Conservation (phyloP, 2,329 filamentous ascomycete genomes). For the Aspergillus sp. region DNA sequence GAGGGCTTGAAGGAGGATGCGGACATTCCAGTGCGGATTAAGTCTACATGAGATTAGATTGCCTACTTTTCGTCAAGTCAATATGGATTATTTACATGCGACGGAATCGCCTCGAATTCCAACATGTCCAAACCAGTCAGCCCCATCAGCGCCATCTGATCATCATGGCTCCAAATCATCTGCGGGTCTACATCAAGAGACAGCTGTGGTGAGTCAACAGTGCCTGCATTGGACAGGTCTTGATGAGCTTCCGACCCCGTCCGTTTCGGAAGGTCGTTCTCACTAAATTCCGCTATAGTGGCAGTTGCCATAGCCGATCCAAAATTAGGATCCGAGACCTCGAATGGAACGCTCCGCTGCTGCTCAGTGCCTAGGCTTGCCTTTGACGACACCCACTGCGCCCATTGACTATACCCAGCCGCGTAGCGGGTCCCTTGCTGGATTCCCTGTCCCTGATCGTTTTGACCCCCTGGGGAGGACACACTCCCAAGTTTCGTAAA, state of each 20-base stretch:
- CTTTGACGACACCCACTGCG: background rate
- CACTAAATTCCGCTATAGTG: background rate
- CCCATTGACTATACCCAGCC: background rate
- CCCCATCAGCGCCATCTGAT: conserved; percentile 28
- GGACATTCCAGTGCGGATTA: background rate
- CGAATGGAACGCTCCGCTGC: background rate
- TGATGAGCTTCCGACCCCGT: background rate
- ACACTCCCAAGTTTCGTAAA: background rate
- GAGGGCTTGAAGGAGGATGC: conserved; percentile 2
- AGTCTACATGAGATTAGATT: background rate
- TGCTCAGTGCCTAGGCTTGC: background rate
- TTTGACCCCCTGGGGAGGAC: conserved; percentile 6
- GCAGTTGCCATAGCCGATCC: background rate
- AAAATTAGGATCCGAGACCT: background rate
- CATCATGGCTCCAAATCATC: conserved; percentile 14
- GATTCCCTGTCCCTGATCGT: conserved; percentile 9
- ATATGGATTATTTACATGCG: background rate
- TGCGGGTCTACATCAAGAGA: conserved; percentile 6
- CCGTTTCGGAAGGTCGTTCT: background rate
- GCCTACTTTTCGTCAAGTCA: background rate
- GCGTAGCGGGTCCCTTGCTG: conserved; percentile 1
- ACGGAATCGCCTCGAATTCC: background rate
- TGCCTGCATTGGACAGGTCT: background rate
- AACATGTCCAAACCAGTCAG: conserved; percentile 28
- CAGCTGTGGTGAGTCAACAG: conserved; percentile 6